Evolutionary conservation across 495 filamentous ascomycete species (phyloP), one percentile per base, ranked within the genome.

Genomic region (Rostrohypoxylon terebratum): DNA sequence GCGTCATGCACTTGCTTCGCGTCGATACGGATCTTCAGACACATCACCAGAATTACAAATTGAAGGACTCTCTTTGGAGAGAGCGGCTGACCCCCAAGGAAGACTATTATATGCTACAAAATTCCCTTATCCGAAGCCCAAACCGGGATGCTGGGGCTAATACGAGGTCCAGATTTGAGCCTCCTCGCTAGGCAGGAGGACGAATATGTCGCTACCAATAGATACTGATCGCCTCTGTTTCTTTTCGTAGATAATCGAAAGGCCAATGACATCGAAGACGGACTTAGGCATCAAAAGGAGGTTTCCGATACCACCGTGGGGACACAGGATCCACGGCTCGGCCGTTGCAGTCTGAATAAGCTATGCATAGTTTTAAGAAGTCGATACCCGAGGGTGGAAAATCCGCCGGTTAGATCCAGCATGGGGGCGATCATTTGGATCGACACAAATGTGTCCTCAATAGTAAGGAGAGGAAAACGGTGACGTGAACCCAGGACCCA

Each of bases 351-450:
- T 74, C 71, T 74, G 71, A 74, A 74, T 74, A 74, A 74, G 71
- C 71, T 74, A 74, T 74, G 71, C 58, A 74, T 66, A 69, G 71
- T 58, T 66, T 60, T 51, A 59, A 59, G 62, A 69, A 62, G 60
- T 74, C 71, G 71, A 74, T 74, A 74, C 71, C 71, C 71, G 71
- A 74, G 66, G 63, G 62, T 74, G 71, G 66, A 74, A 74, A 69
- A 74, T 65, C 71, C 66, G 62, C 71, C 71, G 71, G 66, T 63
- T 74, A 74, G 71, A 74, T 74, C 71, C 55, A 74, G 45, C 62
- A 74, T 69, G 71, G 71, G 71, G 66, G 71, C 16, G 58, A 74
- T 74, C 66, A 74, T 66, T 62, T 36, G 66, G 71, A 74, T 74
- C 71, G 71, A 69, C 71, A 58, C 20, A 69, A 54, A 42, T 53